Base-by-base conservation (phyloP, 140 eudicot species). In the Bidens hawaiensis region DNA sequence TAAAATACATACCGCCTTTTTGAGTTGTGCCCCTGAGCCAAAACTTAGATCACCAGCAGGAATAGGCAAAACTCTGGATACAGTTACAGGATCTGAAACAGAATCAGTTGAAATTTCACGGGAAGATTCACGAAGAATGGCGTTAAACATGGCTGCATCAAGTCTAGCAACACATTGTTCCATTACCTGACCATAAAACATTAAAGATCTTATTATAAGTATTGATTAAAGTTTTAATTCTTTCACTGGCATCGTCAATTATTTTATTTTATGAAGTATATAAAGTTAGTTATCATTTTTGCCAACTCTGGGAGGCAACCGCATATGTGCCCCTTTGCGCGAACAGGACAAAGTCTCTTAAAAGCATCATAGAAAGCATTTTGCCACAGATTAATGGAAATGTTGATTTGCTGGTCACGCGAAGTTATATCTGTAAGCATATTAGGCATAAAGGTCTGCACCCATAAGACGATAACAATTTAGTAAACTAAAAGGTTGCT, bases 21-120 rank as follows among this genome's bases (percentile, higher is more conserved):
- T 87, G 14, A 90, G 94, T 63, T 81, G 96, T 41, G 97, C 97
- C 61, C 97, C 97, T 38, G 97, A 90, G 5, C 96, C 88, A 64
- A 90, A 90, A 75, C 96, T 90, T 78, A 86, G 84, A 61, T 87
- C 94, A 47, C 90, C 96, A 42, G 86, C 86, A 38, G 88, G 94
- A 70, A 86, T 81, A 26, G 97, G 97, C 79, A 90, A 71, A 62
- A 87, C 94, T 68, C 66, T 77, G 41, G 94, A 70, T 49, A 83
- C 90, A 7, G 84, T 74, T 9, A 86, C 77, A 22, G 87, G 90
- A 81, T 86, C 90, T 15, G 82, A 78, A 54, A 81, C 80, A 47
- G 89, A 82, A 83, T 76, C 88, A 14, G 88, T 69, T 23, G 87
- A 86, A 50, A 78, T 70, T 77, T 83, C 82, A 21, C 78, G 73